Evolutionary conservation across 306 rosid genomes (phyloP).

Genomic region (Malus sylvestris): DNA sequence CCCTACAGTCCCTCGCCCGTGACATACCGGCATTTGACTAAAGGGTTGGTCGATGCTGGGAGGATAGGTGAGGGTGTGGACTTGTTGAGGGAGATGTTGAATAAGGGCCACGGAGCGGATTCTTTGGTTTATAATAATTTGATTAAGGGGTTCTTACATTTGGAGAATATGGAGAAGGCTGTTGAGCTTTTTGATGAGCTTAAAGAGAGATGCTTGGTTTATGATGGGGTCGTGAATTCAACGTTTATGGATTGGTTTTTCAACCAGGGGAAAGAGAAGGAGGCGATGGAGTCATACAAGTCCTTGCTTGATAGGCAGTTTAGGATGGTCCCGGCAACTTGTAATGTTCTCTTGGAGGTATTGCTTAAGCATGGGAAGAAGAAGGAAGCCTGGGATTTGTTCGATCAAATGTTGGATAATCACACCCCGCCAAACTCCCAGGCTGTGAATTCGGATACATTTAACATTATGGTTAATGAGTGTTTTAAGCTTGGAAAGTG

Average conservation of each 20-base stretch:
- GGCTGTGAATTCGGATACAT: constrained; percentile 85
- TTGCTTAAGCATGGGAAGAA: constrained; percentile 59
- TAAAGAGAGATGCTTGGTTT: constrained; percentile 77
- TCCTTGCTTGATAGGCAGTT: constrained; percentile 61
- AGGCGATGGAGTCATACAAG: constrained; percentile 86
- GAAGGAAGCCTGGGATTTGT: constrained; percentile 56
- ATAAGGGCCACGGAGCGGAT: constrained; percentile 81
- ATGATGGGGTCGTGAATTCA: constrained; percentile 85
- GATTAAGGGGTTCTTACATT: constrained; percentile 57
- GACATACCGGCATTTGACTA: constrained; percentile 75
- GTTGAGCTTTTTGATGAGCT: constrained; percentile 86
- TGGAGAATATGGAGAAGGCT: constrained; percentile 74
- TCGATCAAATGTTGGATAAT: constrained; percentile 76
- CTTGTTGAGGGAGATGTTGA: constrained; percentile 85
- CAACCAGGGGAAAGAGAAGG: constrained; percentile 48
- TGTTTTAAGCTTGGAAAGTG: constrained; percentile 59
- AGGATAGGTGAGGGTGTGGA: constrained; percentile 74
- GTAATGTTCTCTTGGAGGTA: constrained; percentile 77
- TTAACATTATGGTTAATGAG: constrained; percentile 80
- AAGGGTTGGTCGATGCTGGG: constrained; percentile 56
- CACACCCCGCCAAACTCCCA: constrained; percentile 84
- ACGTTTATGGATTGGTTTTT: constrained; percentile 92
- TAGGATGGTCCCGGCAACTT: constrained; percentile 75
- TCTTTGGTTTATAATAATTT: constrained; percentile 75
- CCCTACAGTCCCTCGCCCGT: constrained; percentile 83